phyloP scores from a whole-genome alignment of 768 basidiomycete species.

The Serendipita sp. region DNA sequence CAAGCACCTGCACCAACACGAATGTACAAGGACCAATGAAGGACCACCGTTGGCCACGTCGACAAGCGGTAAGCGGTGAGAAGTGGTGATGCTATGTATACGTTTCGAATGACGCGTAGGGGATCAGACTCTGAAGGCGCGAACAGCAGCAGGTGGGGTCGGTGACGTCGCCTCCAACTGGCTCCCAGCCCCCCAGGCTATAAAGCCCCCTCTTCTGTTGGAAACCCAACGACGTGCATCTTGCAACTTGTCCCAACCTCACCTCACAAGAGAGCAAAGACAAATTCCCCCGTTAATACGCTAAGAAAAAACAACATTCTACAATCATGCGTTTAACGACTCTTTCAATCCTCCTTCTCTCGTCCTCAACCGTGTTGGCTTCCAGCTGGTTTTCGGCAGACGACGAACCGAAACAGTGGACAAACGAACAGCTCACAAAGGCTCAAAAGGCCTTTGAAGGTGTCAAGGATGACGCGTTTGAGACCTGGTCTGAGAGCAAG shows the following conservation, averaged over 20 bases:
- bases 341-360: background rate
- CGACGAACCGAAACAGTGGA: slow-evolving; percentile 24
- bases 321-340: background rate
- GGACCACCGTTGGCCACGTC: no score
- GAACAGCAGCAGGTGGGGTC: background rate
- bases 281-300: no score
- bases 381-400: background rate
- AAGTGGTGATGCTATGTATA: no score
- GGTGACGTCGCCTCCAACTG: background rate
- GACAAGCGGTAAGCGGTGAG: no score
- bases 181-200: no score
- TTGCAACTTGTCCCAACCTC: no score
- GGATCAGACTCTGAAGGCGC: background rate
- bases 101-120: background rate
- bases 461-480: slow-evolving; percentile 45
- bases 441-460: slow-evolving; percentile 36
- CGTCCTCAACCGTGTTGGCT: background rate
- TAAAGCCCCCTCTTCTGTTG: no score
- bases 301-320: background rate
- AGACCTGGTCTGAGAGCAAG: slow-evolving; percentile 71
- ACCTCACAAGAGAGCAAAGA: no score
- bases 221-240: background rate
- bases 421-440: slow-evolving; percentile 41
- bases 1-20: no score
- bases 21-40: no score